A percentile compares a stretch with the other conserved stretches of the same genome.
Evolutionary conservation across 2,329 filamentous ascomycete species (phyloP).

Genomic region (Penicillium sp.): DNA sequence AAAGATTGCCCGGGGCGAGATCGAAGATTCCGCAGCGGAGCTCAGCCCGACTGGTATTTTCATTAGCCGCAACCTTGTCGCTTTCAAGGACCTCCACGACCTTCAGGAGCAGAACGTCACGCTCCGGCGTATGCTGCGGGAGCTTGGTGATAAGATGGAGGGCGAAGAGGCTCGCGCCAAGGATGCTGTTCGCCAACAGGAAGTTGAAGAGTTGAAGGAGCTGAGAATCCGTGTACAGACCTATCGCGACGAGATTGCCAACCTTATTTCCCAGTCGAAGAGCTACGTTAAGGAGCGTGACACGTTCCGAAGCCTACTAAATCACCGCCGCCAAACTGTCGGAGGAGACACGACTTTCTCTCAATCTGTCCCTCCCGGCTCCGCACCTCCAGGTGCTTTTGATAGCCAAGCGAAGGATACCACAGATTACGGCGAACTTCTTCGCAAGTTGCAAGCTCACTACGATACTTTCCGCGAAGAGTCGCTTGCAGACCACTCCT

Average conservation of each 20-base stretch:
- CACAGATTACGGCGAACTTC: constrained; percentile 74
- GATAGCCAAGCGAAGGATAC: constrained; percentile 54
- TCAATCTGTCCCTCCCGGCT: constrained; percentile 65
- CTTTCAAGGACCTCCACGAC: constrained; percentile 83
- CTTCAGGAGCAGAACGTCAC: constrained; percentile 87
- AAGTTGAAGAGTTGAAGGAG: constrained; percentile 71
- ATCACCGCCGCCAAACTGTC: constrained; percentile 69
- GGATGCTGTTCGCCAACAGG: constrained; percentile 57
- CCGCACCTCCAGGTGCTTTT: constrained; percentile 51
- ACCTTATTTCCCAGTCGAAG: constrained; percentile 80
- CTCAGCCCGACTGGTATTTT: constrained; percentile 84
- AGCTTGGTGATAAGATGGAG: constrained; percentile 87
- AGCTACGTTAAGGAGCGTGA: constrained; percentile 95
- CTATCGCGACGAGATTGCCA: constrained; percentile 82
- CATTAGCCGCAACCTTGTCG: constrained; percentile 85
- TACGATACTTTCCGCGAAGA: constrained; percentile 91
- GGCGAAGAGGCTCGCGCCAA: constrained; percentile 77
- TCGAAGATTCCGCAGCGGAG: constrained; percentile 72
- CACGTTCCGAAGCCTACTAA: constrained; percentile 94
- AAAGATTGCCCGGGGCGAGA: constrained; percentile 74
- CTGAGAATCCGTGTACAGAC: constrained; percentile 73
- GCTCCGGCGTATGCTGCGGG: constrained; percentile 77
- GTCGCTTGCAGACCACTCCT: constrained; percentile 75
- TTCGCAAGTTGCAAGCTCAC: constrained; percentile 85
- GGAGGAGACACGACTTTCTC: constrained; percentile 68